A percentile compares a stretch with the other conserved stretches of the same genome.
Conservation (phyloP, 768 basidiomycete species). For the Strobilomyces echinocephalus region DNA sequence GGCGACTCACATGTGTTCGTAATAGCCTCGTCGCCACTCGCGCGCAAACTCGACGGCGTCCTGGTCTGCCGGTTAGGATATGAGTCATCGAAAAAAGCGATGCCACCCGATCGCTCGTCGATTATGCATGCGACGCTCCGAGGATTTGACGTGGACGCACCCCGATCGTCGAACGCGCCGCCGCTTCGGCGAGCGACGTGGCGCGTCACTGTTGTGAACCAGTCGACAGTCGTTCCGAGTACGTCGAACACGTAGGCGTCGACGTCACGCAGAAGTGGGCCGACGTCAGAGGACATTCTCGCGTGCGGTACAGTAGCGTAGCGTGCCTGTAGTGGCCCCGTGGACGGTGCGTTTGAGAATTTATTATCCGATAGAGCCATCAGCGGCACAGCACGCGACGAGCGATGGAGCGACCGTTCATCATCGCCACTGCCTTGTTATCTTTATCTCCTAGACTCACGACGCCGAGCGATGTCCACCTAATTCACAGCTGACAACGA, state of each 20-base stretch:
- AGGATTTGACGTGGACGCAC: conserved; percentile 6
- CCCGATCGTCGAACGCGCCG: conserved; percentile 7
- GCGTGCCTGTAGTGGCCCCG: too few species aligned
- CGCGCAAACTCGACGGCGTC: conserved; percentile 39
- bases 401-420: too few species aligned
- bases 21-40: conserved; percentile 56
- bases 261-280: conserved; percentile 21
- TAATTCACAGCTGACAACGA: too few species aligned
- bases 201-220: conserved; percentile 24
- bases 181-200: conserved; percentile 13
- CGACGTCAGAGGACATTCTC: conserved; percentile 1
- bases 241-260: conserved; percentile 47
- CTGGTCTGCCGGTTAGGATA: conserved; percentile 8
- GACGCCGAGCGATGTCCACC: not conserved
- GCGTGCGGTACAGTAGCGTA: not conserved
- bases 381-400: too few species aligned
- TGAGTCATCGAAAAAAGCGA: not conserved
- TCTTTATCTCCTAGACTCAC: too few species aligned
- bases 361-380: too few species aligned
- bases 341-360: too few species aligned
- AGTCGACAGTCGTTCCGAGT: conserved; percentile 50
- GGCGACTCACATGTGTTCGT: conserved; percentile 19
- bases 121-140: too few species aligned
- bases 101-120: not conserved
- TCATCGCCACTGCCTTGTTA: too few species aligned